Evolutionary conservation across 208 protist genomes (phyloP), one percentile per base, ranked within the genome.

Genomic region (Leptomonas pyrrhocoris): DNA sequence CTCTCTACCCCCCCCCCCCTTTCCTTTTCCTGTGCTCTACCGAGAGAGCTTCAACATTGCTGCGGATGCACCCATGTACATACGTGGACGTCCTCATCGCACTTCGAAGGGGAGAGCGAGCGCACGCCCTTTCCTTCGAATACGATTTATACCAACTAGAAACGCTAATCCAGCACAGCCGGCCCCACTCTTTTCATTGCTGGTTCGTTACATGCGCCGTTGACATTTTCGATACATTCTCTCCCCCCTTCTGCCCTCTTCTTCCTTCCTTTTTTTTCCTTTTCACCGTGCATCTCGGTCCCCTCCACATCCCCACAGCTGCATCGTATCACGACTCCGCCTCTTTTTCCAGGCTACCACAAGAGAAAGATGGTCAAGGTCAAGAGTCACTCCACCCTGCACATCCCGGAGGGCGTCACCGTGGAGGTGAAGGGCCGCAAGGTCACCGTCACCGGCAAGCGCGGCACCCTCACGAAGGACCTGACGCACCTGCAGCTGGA

Each of bases 401-500:
- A 76, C 9, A 92, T 88, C 77, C 90, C 90, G 15, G 90, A 91
- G 74, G 86, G 71, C 50, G 89, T 93, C 43, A 77, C 62, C 21
- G 79, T 90, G 18, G 57, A 68, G 58, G 86, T 92, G 55, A 85
- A 85, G 80, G 79, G 81, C 80, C 85, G 89, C 80, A 69, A 86
- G 54, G 84, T 94, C 65, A 89, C 84, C 55, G 98, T 99, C 45
- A 98, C 74, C 42, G 98, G 99, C 55, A 94, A 94, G 68, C 94
- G 98, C 61, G 99, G 99, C 56, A 96, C 81, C 59, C 94, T 99
- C 50, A 68, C 65, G 11, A 93, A 94, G 59, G 71, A 93, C 63
- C 98, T 99, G 80, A 85, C 88, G 49, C 97, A 99, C 85, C 63
- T 96, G 18, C 84, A 93, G 68, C 60, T 98, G 23, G 95, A 99